These are phyloP conservation scores for Parastagonospora avenae DNA, from an alignment of 2,329 filamentous ascomycete genomes.

Conservation along the genomic window DNA sequence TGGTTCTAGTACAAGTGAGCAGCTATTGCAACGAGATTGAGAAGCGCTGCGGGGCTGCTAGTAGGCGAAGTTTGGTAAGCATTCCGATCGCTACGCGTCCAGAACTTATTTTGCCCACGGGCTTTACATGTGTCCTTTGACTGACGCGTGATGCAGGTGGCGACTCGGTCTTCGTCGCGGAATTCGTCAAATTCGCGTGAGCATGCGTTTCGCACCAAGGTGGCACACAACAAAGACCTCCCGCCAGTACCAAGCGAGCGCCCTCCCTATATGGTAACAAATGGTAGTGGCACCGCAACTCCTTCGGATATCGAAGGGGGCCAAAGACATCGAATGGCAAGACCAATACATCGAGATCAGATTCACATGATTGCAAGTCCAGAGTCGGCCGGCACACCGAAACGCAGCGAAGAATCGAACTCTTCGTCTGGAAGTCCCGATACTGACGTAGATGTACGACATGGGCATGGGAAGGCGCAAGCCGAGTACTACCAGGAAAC, in stretches of 20 bases:
- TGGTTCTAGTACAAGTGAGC: conserved; percentile 72
- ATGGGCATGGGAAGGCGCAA: conserved; percentile 15
- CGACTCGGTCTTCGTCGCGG: conserved; percentile 45
- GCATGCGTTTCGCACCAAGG: conserved; percentile 36
- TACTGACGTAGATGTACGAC: conserved; percentile 24
- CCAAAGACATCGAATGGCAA: conserved; percentile 18
- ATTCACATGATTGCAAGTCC: conserved; percentile 22
- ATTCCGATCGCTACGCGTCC: conserved; percentile 1
- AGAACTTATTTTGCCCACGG: conserved; percentile 5
- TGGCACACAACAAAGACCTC: conserved; percentile 43
- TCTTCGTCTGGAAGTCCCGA: conserved; percentile 12
- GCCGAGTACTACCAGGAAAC: conserved; percentile 27
- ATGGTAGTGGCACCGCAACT: conserved; percentile 19
- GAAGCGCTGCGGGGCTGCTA: conserved; percentile 80
- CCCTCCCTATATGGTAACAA: conserved; percentile 29
- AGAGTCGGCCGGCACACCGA: conserved; percentile 24
- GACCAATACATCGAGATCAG: conserved; percentile 20
- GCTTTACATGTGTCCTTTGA: neutral
- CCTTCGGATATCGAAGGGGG: conserved; percentile 15
- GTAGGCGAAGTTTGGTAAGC: conserved; percentile 74
- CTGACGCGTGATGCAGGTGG: conserved; percentile 29
- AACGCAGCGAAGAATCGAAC: conserved; percentile 21
- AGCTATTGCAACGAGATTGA: conserved; percentile 86
- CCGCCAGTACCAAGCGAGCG: conserved; percentile 40
- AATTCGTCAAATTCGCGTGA: conserved; percentile 44